These are phyloP conservation scores for Capronia americana DNA, from an alignment of 2,329 filamentous ascomycete species.

Conservation along the genomic window DNA sequence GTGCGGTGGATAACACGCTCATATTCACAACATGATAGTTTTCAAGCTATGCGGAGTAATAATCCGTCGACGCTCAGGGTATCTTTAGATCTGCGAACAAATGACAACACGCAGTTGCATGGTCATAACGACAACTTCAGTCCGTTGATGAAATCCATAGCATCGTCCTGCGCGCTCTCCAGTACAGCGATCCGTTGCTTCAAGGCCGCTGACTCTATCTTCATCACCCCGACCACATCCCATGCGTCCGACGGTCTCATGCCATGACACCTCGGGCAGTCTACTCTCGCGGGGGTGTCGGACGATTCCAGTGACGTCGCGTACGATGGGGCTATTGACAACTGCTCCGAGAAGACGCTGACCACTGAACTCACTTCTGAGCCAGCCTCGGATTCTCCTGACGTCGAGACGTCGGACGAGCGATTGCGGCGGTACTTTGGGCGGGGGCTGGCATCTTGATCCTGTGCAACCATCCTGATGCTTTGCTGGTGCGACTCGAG, in stretches of 20 bases:
- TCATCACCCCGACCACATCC: slow-evolving; percentile 58
- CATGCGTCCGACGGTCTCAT: slow-evolving; percentile 57
- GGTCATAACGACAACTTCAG: slow-evolving; percentile 29
- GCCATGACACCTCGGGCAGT: slow-evolving; percentile 52
- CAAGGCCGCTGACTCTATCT: slow-evolving; percentile 62
- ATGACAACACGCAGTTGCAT: neutral
- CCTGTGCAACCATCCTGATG: slow-evolving; percentile 39
- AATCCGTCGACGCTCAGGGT: slow-evolving; percentile 15
- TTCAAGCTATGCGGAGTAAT: slow-evolving; percentile 18
- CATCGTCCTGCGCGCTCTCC: slow-evolving; percentile 62
- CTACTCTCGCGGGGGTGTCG: slow-evolving; percentile 38
- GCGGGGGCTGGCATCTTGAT: slow-evolving; percentile 41
- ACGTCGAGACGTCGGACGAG: slow-evolving; percentile 50
- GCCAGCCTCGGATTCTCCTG: slow-evolving; percentile 65
- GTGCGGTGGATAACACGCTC: neutral
- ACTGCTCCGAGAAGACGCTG: slow-evolving; percentile 54
- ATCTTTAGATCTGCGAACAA: slow-evolving; percentile 13
- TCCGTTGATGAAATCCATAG: slow-evolving; percentile 49
- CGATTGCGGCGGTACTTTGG: slow-evolving; percentile 45
- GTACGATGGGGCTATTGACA: slow-evolving; percentile 35
- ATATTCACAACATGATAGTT: slow-evolving; percentile 11
- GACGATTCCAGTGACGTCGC: slow-evolving; percentile 34
- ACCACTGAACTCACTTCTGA: slow-evolving; percentile 61
- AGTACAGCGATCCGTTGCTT: slow-evolving; percentile 60
- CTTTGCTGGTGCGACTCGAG: slow-evolving; percentile 38